phyloP scores from a whole-genome alignment of 345 rosid species.

The Linum lewisii region DNA sequence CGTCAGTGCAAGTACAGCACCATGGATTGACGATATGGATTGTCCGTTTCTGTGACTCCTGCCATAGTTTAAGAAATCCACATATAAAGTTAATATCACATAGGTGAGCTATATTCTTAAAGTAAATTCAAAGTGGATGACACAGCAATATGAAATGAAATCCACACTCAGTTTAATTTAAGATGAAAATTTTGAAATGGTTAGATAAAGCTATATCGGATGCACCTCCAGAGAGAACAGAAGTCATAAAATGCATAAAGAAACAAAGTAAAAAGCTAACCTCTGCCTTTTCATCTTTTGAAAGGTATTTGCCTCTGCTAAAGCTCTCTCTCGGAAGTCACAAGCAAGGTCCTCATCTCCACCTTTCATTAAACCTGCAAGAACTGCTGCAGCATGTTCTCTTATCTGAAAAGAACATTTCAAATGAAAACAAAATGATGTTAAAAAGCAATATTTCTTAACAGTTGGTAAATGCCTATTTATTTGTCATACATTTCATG shows the following conservation, averaged over 20 bases:
- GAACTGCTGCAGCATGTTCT: constrained; percentile 96
- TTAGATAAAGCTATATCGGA: too few species aligned
- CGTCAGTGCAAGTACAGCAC: constrained; percentile 89
- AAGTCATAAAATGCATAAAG: too few species aligned
- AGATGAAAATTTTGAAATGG: too few species aligned
- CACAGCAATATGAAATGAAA: neutral
- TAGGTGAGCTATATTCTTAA: neutral
- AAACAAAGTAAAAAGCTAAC: too few species aligned
- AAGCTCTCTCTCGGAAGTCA: constrained; percentile 78
- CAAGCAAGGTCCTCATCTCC: constrained; percentile 78
- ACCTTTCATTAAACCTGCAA: constrained; percentile 94
- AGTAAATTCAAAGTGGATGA: neutral
- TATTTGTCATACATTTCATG: neutral
- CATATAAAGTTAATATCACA: neutral
- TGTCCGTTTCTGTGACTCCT: constrained; percentile 40
- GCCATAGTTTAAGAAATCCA: constrained; percentile 8
- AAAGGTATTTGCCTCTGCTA: constrained; percentile 55
- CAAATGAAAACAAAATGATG: neutral
- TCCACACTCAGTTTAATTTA: too few species aligned
- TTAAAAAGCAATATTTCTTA: neutral
- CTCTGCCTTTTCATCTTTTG: constrained; percentile 55
- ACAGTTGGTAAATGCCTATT: neutral
- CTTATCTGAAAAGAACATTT: constrained; percentile 51
- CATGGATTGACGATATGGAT: constrained; percentile 62
- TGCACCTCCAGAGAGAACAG: neutral